Conservation (phyloP, 2,329 filamentous ascomycete genomes). For the Calonectria crousiana region DNA sequence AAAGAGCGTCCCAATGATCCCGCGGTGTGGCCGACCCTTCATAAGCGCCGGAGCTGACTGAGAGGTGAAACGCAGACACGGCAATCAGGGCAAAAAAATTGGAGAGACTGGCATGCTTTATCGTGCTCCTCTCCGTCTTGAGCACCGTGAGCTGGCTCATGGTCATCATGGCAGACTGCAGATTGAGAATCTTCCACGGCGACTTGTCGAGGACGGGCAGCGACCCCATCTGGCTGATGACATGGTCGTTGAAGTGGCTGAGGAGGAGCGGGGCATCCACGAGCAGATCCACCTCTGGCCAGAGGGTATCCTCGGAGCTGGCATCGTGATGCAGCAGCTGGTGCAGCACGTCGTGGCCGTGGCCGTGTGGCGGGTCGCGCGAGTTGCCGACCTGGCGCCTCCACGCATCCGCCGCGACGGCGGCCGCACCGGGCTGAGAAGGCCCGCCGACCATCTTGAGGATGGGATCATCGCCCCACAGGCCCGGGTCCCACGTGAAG, state of each 20-base stretch:
- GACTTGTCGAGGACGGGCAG: conserved; percentile 40
- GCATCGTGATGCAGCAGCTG: conserved; percentile 10
- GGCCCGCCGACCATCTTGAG: background rate
- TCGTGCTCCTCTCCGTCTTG: conserved; percentile 27
- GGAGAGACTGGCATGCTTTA: conserved; percentile 34
- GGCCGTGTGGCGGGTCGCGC: background rate
- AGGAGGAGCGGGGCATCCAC: conserved; percentile 31
- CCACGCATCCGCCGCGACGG: conserved; percentile 1
- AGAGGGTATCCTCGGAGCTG: conserved; percentile 14
- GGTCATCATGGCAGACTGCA: conserved; percentile 36
- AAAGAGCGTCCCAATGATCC: conserved; percentile 26
- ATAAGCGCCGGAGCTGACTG: conserved; percentile 25
- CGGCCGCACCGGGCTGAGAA: background rate
- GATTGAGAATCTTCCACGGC: conserved; percentile 35
- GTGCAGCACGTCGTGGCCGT: conserved; percentile 19
- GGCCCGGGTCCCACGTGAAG: conserved; percentile 38
- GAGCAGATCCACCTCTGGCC: conserved; percentile 36
- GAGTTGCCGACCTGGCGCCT: conserved; percentile 30
- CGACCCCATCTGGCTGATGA: conserved; percentile 40
- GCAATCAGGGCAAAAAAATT: conserved; percentile 36
- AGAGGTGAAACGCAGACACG: conserved; percentile 35
- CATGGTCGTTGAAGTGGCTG: conserved; percentile 38
- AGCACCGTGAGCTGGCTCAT: conserved; percentile 36
- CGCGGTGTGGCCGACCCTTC: conserved; percentile 17
- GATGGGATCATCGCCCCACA: conserved; percentile 13